Conservation (phyloP, 1,284 basidiomycete species). For the Naganishia albida region DNA sequence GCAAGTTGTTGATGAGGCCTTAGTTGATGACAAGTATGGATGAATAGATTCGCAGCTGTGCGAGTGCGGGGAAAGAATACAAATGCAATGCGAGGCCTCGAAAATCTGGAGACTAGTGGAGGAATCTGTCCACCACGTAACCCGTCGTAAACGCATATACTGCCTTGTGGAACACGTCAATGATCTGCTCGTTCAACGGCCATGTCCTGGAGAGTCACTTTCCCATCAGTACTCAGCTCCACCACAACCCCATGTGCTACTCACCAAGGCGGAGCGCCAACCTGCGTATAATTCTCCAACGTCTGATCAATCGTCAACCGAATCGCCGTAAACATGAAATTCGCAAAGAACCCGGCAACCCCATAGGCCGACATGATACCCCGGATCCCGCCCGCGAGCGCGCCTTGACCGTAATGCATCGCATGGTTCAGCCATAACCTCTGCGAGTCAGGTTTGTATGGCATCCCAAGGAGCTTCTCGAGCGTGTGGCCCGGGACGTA, state of each 20-base stretch:
- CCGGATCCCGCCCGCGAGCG: constrained; percentile 31
- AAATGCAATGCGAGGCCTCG: neutral
- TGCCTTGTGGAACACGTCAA: constrained; percentile 36
- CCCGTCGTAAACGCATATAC: constrained; percentile 36
- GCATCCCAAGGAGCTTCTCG: constrained; percentile 31
- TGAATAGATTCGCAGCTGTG: neutral
- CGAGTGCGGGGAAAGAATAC: neutral
- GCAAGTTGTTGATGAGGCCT: constrained; percentile 71
- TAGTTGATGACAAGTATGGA: neutral
- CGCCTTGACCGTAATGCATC: constrained; percentile 37
- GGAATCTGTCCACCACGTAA: constrained; percentile 31
- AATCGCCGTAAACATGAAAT: constrained; percentile 36
- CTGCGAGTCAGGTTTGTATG: constrained; percentile 30
- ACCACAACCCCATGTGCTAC: neutral
- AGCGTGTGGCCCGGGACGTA: constrained; percentile 35
- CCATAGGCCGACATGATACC: constrained; percentile 32
- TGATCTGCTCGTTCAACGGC: constrained; percentile 36
- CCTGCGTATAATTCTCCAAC: constrained; percentile 34
- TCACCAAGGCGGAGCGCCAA: constrained; percentile 35
- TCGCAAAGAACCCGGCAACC: constrained; percentile 33
- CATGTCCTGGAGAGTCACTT: constrained; percentile 31
- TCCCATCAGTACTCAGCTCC: neutral
- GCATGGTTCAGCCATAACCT: constrained; percentile 31
- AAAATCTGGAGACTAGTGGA: constrained; percentile 4
- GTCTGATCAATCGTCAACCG: constrained; percentile 34